Base-by-base conservation (phyloP, 176 grass and related monocot genomes). In the Cymbopogon citratus region DNA sequence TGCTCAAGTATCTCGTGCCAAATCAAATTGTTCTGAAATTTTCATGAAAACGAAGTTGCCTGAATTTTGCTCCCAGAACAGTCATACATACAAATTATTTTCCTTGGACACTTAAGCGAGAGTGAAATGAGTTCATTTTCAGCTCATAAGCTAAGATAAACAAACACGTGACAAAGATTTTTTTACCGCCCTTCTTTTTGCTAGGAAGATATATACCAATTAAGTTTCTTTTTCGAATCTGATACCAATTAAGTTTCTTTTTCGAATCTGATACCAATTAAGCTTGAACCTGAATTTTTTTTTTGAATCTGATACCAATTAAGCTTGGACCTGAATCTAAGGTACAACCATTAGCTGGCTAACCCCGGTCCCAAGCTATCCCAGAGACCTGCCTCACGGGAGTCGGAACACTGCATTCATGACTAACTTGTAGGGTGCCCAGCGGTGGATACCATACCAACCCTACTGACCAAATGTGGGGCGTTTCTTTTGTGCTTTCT, bases 291-390 rank as follows among this genome's bases (percentile, higher is more conserved):
- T n/a, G n/a, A n/a, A n/a, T n/a, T n/a, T n/a, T n/a, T n/a, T n/a
- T n/a, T n/a, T n/a, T n/a, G n/a, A n/a, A n/a, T n/a, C n/a, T n/a
- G 5, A 6, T 12, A 16, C 13, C 14, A 38, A 25, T 60, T 65
- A 68, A 19, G 46, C 14, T 60, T 75, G 24, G 28, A 26, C 24
- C 70, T 41, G 60, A 40, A 67, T 24, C 68, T 46, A 2, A 61
- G 36, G 21, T 59, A 13, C n/a, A 80, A 39, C 43, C 52, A 52
- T 56, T 60, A 29, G 3, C 54, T 74, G 69, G 51, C 59, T 69
- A 73, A 44, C 33, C 82, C 4, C 41, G 71, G 13, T 34, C 23
- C 31, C 71, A 89, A 89, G 51, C 14, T 81, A 76, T 76, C 76
- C 70, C 24, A 25, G 62, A 41, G 38, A 72, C 11, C 63, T 41